Evolutionary conservation across 306 rosid species (phyloP), one percentile per base, ranked within the genome.

Genomic region (Quercus suber): DNA sequence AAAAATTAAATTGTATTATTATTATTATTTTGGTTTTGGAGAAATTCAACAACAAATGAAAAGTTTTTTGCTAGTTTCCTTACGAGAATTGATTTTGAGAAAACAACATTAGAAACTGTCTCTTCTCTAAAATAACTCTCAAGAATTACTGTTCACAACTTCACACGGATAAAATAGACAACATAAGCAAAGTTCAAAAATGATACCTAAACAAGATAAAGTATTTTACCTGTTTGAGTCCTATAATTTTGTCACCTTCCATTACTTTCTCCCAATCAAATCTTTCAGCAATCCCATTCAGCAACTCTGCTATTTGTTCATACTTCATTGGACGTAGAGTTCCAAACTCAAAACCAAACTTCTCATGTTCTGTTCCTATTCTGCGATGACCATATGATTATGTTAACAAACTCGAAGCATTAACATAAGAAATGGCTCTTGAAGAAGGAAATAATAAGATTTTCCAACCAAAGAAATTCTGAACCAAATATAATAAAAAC

Each of bases 291-390:
- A 96, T 91, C 73, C 94, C 89, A 78, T 90, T 84, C 56, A 93
- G 90, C 89, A 96, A 71, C 73, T 90, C 92, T 65, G 93, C 86
- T 84, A 96, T 96, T 88, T 93, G 98, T 51, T 90, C 98, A 77
- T 91, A 96, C 75, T 81, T 90, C 89, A 93, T 88, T 70, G 98
- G 98, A 55, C 85, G 88, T 86, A 90, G 84, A 43, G 89, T 83
- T 89, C 86, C 92, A 75, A 87, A 74, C 81, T 96, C 94, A 82
- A 96, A 93, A 73, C 99, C 98, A 78, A 96, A 96, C 92, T 96
- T 96, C 90, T 96, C 99, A 30, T 96, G 99, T 80, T 96, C 99
- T 77, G 99, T 93, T 68, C 99, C 99, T 80, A 96, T 93, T 89
- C 99, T 96, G 95, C 80, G 73, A 88, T 74, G 77, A 81, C 61